Conservation (phyloP, 2,329 filamentous ascomycete species). For the Tricladium varicosporioides region DNA sequence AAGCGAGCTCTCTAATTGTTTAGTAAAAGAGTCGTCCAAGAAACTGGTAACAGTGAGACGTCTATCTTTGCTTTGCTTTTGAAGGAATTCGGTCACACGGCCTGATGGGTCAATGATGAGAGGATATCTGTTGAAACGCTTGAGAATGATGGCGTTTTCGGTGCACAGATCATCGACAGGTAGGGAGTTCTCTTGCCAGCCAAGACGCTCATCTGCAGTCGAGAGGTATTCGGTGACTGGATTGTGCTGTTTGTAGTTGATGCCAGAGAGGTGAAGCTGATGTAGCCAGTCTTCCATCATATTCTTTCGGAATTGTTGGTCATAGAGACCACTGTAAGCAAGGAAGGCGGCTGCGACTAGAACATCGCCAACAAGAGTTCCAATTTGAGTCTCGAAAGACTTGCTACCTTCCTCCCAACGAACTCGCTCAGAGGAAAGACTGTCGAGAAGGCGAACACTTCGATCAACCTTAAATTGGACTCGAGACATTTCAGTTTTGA, state of each 20-base stretch:
- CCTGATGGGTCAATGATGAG: constrained; percentile 98
- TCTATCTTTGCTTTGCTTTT: constrained; percentile 90
- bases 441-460: constrained; percentile 90
- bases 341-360: constrained; percentile 95
- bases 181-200: constrained; percentile 91
- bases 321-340: constrained; percentile 94
- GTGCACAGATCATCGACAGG: constrained; percentile 98
- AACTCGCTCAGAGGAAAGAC: constrained; percentile 85
- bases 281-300: constrained; percentile 98
- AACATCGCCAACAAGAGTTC: constrained; percentile 92
- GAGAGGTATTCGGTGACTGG: constrained; percentile 96
- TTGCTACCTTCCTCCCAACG: constrained; percentile 98
- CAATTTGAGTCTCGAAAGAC: constrained; percentile 97
- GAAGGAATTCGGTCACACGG: constrained; percentile 88
- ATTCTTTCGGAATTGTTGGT: constrained; percentile 94
- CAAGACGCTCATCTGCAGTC: constrained; percentile 88
- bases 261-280: constrained; percentile 88
- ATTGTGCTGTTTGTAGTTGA: constrained; percentile 90
- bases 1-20: constrained; percentile 93
- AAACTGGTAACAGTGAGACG: constrained; percentile 97
- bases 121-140: constrained; percentile 97
- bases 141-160: constrained; percentile 95
- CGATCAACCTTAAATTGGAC: constrained; percentile 98
- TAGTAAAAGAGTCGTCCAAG: constrained; percentile 95
- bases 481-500: constrained; percentile 94